Percentiles rank a stretch among this genome's conserved stretches.
These are phyloP conservation scores for Ganoderma leucocontextum DNA, from an alignment of 1,284 basidiomycete species.

Conservation along the genomic window DNA sequence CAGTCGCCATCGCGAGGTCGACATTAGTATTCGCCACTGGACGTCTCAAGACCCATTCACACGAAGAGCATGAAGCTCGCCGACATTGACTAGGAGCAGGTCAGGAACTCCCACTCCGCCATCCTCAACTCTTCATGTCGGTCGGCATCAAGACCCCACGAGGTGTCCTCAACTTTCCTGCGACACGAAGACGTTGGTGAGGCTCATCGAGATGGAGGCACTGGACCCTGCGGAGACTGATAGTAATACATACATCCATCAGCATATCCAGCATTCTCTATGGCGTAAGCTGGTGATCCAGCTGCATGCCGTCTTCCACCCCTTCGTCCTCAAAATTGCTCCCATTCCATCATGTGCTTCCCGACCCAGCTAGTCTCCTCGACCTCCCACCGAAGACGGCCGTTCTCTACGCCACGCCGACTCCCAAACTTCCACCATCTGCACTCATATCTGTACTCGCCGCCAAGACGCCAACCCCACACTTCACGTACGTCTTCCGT, in stretches of 20 bases:
- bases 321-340: no score
- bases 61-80: slow-evolving; percentile 99
- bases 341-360: slow-evolving; percentile 77
- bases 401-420: slow-evolving; percentile 74
- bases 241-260: slow-evolving; percentile 36
- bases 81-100: slow-evolving; percentile 97
- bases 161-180: slow-evolving; percentile 96
- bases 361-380: slow-evolving; percentile 50
- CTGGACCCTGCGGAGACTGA: slow-evolving; percentile 50
- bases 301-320: slow-evolving; percentile 32
- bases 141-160: slow-evolving; percentile 99
- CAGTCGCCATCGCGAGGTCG: slow-evolving; percentile 86
- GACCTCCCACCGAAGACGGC: slow-evolving; percentile 63
- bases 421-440: slow-evolving; percentile 69
- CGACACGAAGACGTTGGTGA: no score
- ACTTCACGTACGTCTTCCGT: slow-evolving; percentile 80
- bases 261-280: no score
- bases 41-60: no score
- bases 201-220: slow-evolving; percentile 63
- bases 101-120: slow-evolving; percentile 92
- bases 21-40: slow-evolving; percentile 99
- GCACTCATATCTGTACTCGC: slow-evolving; percentile 66
- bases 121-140: slow-evolving; percentile 99
- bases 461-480: slow-evolving; percentile 57
- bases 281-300: background rate